Evolutionary conservation across 1,139 yeast genomes (phyloP).

Genomic region (Neolecta irregularis): DNA sequence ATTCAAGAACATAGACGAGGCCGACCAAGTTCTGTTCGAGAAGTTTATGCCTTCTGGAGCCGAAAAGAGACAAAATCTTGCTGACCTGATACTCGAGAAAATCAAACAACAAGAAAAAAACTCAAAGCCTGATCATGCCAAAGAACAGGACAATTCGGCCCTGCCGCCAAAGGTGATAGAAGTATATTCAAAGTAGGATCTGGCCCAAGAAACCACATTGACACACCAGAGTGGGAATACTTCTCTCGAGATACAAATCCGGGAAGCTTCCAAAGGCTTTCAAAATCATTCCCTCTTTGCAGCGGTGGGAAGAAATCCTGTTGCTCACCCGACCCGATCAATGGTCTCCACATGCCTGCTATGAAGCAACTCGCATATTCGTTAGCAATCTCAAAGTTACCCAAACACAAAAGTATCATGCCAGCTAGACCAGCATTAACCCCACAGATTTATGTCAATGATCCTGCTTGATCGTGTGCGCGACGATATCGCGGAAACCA

Average conservation of each 20-base stretch:
- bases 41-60: constrained; percentile 27
- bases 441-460: constrained; percentile 43
- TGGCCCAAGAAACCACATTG: background rate
- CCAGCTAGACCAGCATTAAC: background rate
- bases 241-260: constrained; percentile 80
- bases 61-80: constrained; percentile 61
- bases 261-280: constrained; percentile 91
- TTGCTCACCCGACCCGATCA: constrained; percentile 80
- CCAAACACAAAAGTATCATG: constrained; percentile 46
- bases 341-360: constrained; percentile 96
- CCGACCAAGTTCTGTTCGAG: constrained; percentile 29
- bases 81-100: constrained; percentile 83
- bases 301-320: constrained; percentile 88
- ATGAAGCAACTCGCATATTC: constrained; percentile 86
- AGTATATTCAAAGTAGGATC: constrained; percentile 55
- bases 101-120: constrained; percentile 53
- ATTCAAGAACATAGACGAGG: constrained; percentile 31
- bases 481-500: constrained; percentile 58
- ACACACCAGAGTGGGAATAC: constrained; percentile 47
- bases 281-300: constrained; percentile 81
- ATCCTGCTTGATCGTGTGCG: constrained; percentile 77
- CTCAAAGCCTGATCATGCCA: constrained; percentile 19
- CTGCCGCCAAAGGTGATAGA: constrained; percentile 91
- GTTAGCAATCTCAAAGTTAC: constrained; percentile 77
- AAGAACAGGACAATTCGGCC: constrained; percentile 28